Evolutionary conservation across 208 protist species (phyloP), one percentile per base, ranked within the genome.

Genomic region (Blechomonas ayalai): DNA sequence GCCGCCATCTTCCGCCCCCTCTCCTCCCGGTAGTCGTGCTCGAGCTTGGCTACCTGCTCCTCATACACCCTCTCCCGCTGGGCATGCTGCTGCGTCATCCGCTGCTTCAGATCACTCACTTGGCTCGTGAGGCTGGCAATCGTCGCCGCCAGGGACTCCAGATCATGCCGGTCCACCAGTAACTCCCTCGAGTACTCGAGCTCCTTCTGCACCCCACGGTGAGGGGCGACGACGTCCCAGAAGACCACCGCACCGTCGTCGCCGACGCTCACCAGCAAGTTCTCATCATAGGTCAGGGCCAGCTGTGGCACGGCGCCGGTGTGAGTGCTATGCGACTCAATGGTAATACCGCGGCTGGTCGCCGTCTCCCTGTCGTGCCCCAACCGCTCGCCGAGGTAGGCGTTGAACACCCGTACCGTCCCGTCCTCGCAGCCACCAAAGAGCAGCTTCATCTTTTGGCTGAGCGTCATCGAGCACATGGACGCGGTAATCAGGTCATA

Each of bases 61-160:
- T 95, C 82, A 56, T 96, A 81, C 35, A 83, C 71, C n/a, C 93
- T 67, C 56, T 98, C 89, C 46, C 95, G 88, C 62, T 95, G 86
- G 8, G 83, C 54, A 56, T 96, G 86, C 53, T 98, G 91, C 58
- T 97, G 94, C 24, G 78, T 67, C 71, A 97, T 97, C 35, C 97
- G 80, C 60, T 95, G 82, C 55, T 80, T 82, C 16, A 98, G 71
- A 35, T 98, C 95, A 31, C 68, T 65, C 31, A 97, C 90, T 54
- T 97, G 92, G 6, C 60, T 50, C 28, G 63, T 61, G 15, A 95
- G 70, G 10, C 73, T 68, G 24, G 34, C 36, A 18, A 97, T 76
- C 18, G 53, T 46, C 35, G 43, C 53, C 24, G 88, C 84, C 18
- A 80, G 85, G 29, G 87, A 75, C 59, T 97, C 92, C 16, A 97